phyloP scores from a whole-genome alignment of 495 filamentous ascomycete genomes.

The Annulohypoxylon moriforme region DNA sequence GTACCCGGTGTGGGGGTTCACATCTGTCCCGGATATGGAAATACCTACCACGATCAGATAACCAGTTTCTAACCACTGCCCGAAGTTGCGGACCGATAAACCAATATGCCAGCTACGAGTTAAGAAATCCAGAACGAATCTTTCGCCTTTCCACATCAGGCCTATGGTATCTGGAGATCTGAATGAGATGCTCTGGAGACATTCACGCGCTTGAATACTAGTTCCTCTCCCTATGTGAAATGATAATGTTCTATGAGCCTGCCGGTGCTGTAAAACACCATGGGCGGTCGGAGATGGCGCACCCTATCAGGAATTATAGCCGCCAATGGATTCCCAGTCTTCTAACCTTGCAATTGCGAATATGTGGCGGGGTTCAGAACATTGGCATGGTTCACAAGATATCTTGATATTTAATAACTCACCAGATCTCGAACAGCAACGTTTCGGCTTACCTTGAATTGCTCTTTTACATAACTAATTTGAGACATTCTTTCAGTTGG shows the following conservation, averaged over 20 bases:
- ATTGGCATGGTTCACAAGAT: background rate
- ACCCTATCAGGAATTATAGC: slow-evolving; percentile 5
- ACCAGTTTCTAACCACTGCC: background rate
- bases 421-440: background rate
- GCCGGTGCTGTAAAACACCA: background rate
- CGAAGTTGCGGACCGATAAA: background rate
- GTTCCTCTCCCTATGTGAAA: background rate
- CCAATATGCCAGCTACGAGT: background rate
- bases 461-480: too few relatives aligned
- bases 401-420: background rate
- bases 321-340: slow-evolving; percentile 5
- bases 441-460: too few relatives aligned
- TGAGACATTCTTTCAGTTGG: too few relatives aligned
- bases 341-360: background rate
- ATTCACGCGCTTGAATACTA: background rate
- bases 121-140: background rate
- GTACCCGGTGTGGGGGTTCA: slow-evolving; percentile 24
- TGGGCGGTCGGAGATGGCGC: slow-evolving; percentile 20
- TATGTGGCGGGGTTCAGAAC: background rate
- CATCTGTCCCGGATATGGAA: slow-evolving; percentile 4
- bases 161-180: background rate
- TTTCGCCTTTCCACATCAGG: background rate
- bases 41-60: background rate
- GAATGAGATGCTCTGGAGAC: background rate
- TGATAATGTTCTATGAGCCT: background rate